phyloP scores from a whole-genome alignment of 2,329 filamentous ascomycete genomes.

The Botryotinia narcissicola region DNA sequence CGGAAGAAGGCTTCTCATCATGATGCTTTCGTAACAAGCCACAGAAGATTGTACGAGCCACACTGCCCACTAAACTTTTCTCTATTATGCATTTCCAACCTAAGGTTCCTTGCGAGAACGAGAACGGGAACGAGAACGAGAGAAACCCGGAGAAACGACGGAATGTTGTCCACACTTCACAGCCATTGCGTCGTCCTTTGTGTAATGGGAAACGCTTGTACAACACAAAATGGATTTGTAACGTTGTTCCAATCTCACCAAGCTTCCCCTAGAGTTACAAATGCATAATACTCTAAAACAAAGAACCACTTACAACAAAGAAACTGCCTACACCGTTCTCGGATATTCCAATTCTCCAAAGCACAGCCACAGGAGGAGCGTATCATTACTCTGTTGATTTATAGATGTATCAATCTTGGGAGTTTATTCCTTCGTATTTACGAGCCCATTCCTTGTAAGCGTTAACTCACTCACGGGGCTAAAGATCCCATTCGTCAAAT shows the following conservation, averaged over 20 bases:
- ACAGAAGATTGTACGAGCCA: constrained; percentile 1
- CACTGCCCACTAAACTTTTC: not conserved
- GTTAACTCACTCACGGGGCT: not conserved
- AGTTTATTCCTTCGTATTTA: not conserved
- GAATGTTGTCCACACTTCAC: not conserved
- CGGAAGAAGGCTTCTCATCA: not conserved
- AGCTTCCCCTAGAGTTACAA: not conserved
- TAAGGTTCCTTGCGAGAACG: not conserved
- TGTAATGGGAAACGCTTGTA: not conserved
- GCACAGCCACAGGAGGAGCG: not conserved
- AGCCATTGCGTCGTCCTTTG: not conserved
- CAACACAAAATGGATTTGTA: not conserved
- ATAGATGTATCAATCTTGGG: not conserved
- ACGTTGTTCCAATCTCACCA: not conserved
- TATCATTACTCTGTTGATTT: not conserved
- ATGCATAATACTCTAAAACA: not conserved
- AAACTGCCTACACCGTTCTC: constrained; percentile 1
- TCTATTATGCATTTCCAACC: not conserved
- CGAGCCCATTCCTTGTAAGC: not conserved
- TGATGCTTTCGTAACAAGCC: not conserved
- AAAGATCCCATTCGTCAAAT: not conserved
- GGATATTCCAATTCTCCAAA: constrained; percentile 1
- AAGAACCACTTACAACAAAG: not conserved
- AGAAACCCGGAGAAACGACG: not conserved
- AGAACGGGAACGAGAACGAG: too few relatives aligned